These are phyloP conservation scores for Plasmodium reichenowi DNA, from an alignment of 169 alveolate species.

Conservation along the genomic window DNA sequence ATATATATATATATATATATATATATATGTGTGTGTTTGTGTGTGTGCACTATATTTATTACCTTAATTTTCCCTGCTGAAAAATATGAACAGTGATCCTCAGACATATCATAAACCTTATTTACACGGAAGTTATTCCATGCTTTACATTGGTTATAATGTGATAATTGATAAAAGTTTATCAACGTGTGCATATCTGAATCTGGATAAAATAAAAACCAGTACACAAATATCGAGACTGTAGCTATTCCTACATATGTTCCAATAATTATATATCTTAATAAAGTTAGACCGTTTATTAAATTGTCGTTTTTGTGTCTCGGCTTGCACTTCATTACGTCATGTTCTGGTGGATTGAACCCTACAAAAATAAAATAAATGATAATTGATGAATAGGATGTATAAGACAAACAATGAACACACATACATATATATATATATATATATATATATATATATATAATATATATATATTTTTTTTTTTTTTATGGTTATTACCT, in stretches of 20 bases:
- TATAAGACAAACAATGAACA: neutral
- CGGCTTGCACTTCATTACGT: constrained; percentile 98
- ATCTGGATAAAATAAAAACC: constrained; percentile 92
- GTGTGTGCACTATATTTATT: neutral
- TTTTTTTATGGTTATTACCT: constrained; percentile 58
- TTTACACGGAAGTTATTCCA: constrained; percentile 92
- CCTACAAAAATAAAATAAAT: constrained; percentile 82
- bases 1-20: neutral
- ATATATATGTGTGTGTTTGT: neutral
- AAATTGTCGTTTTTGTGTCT: constrained; percentile 95
- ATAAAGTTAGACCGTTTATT: constrained; percentile 94
- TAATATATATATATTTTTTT: neutral
- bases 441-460: neutral
- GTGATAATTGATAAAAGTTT: constrained; percentile 91
- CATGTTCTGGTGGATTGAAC: constrained; percentile 99
- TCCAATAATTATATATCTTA: constrained; percentile 96
- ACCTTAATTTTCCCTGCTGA: constrained; percentile 96
- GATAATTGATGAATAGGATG: neutral
- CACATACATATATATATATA: neutral
- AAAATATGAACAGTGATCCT: constrained; percentile 97
- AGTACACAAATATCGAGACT: constrained; percentile 97
- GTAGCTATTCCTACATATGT: constrained; percentile 98
- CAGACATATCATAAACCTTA: constrained; percentile 88
- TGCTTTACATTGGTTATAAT: constrained; percentile 83
- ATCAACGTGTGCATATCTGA: constrained; percentile 96